Percentiles rank a stretch among this genome's conserved stretches.
phyloP scores from a whole-genome alignment of 2,329 filamentous ascomycete genomes.

The Arthrobotrys sphaeroides region DNA sequence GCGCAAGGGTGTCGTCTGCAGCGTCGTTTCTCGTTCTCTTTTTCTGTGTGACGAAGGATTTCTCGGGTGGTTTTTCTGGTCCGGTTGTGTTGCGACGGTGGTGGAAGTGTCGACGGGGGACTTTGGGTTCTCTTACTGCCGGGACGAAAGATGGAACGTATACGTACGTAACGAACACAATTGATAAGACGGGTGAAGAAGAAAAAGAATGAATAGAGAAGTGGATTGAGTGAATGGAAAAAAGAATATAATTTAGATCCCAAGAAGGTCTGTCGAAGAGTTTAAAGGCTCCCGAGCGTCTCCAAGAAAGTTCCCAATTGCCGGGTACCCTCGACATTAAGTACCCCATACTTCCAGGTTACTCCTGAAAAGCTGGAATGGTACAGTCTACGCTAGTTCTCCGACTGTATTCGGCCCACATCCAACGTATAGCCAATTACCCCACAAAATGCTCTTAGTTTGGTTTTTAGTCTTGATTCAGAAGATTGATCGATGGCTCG shows the following conservation, averaged over 20 bases:
- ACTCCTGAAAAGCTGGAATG: slow-evolving; percentile 19
- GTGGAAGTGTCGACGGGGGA: not conserved
- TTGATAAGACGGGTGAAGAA: not conserved
- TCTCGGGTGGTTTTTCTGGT: slow-evolving; percentile 12
- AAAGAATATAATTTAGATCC: slow-evolving; percentile 4
- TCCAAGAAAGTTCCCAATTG: not conserved
- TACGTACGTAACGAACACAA: not conserved
- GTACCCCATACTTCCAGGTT: slow-evolving; percentile 10
- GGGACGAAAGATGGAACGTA: not conserved
- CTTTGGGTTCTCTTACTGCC: too few species aligned
- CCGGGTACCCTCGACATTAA: slow-evolving; percentile 24
- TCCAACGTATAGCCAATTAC: slow-evolving; percentile 3
- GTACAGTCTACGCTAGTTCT: slow-evolving; percentile 14
- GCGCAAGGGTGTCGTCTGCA: slow-evolving; percentile 21
- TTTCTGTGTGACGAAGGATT: slow-evolving; percentile 27
- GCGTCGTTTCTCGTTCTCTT: slow-evolving; percentile 7
- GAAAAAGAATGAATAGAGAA: not conserved
- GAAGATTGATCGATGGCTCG: not conserved
- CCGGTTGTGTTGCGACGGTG: slow-evolving; percentile 37
- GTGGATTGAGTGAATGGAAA: slow-evolving; percentile 1
- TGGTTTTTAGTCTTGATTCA: slow-evolving; percentile 17
- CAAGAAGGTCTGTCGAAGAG: slow-evolving; percentile 15
- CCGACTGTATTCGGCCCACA: slow-evolving; percentile 15
- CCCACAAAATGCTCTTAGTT: slow-evolving; percentile 19
- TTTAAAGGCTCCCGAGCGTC: slow-evolving; percentile 7